Conservation (phyloP, 345 rosid genomes). For the Carallia brachiata region DNA sequence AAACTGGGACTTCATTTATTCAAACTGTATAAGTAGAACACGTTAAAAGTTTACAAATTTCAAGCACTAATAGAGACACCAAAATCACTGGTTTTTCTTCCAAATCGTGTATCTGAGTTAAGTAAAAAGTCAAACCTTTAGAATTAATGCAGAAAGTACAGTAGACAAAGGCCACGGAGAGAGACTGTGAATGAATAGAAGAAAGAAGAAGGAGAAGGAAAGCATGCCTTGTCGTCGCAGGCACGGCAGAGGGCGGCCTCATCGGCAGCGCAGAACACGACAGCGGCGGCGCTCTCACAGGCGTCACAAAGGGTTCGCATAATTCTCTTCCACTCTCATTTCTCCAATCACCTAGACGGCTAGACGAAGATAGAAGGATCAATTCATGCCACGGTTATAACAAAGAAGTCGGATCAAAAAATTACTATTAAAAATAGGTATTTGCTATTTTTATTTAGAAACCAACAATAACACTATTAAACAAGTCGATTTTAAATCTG, state of each 20-base stretch:
- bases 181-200: neutral
- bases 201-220: neutral
- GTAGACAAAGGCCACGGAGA: neutral
- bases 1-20: neutral
- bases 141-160: neutral
- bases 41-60: no score
- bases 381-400: neutral
- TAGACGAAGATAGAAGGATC: neutral
- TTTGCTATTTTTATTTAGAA: no score
- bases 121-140: neutral
- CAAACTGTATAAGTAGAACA: no score
- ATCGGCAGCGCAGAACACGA: slow-evolving; percentile 82
- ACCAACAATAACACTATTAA: no score
- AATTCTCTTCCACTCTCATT: slow-evolving; percentile 36
- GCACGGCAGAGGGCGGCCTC: slow-evolving; percentile 82
- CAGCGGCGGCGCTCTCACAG: slow-evolving; percentile 88
- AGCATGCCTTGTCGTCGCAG: slow-evolving; percentile 68
- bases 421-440: no score
- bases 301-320: slow-evolving; percentile 86
- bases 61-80: no score
- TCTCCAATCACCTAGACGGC: slow-evolving; percentile 16
- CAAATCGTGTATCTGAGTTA: no score
- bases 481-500: no score
- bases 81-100: no score
- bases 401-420: no score